These are phyloP conservation scores for Citropsis articulata DNA, from an alignment of 345 rosid species.

Conservation along the genomic window DNA sequence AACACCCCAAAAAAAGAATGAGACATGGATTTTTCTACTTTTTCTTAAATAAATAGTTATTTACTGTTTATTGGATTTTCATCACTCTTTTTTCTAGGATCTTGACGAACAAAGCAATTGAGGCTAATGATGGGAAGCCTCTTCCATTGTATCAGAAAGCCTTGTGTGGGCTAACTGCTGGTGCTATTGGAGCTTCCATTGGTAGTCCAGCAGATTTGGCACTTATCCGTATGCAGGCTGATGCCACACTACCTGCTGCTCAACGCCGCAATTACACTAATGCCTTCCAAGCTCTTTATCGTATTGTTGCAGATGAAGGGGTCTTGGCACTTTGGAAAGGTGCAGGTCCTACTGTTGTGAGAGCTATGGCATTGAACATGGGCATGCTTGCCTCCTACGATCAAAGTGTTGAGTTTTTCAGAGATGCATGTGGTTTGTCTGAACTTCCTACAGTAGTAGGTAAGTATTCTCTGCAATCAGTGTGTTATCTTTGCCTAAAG, in stretches of 20 bases:
- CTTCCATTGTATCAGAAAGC: conserved; percentile 98
- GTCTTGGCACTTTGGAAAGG: conserved; percentile 99
- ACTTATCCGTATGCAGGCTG: conserved; percentile 98
- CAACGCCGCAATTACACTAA: conserved; percentile 89
- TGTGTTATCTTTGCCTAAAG: neutral
- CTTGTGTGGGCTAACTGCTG: conserved; percentile 95
- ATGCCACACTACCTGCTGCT: conserved; percentile 85
- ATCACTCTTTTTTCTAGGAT: conserved; percentile 40
- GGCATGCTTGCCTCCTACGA: conserved; percentile 99
- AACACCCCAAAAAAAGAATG: too few relatives aligned
- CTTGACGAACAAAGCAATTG: conserved; percentile 82
- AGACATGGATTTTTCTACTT: neutral
- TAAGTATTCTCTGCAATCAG: neutral
- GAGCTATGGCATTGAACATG: conserved; percentile 99
- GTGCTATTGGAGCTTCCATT: conserved; percentile 90
- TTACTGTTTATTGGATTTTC: conserved; percentile 6
- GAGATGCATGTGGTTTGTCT: conserved; percentile 69
- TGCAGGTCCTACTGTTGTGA: conserved; percentile 97
- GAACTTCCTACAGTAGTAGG: conserved; percentile 73
- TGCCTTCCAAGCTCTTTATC: conserved; percentile 95
- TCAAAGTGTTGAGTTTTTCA: conserved; percentile 89
- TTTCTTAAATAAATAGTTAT: neutral
- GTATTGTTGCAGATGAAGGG: conserved; percentile 83
- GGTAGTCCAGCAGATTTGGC: conserved; percentile 98
- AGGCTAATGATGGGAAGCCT: conserved; percentile 94